These are phyloP conservation scores for Trypanosoma avium DNA, from an alignment of 208 protist species.

Conservation along the genomic window DNA sequence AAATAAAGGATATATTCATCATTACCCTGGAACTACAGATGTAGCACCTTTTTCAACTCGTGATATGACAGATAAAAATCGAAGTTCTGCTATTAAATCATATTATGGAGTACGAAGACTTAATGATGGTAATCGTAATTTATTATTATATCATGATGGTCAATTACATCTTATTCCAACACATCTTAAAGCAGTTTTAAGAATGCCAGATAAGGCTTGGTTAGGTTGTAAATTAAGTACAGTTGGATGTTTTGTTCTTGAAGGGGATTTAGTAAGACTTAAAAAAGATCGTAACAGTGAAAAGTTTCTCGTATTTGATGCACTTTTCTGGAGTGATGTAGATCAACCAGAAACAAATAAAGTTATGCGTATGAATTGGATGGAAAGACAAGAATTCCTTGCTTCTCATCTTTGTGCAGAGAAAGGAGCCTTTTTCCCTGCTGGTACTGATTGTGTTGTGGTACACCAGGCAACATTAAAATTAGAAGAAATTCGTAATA, in stretches of 20 bases:
- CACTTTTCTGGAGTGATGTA: constrained; percentile 72
- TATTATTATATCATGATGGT: constrained; percentile 46
- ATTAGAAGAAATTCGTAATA: constrained; percentile 41
- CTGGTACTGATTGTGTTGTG: constrained; percentile 56
- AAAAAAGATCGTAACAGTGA: constrained; percentile 50
- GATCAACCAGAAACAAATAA: constrained; percentile 40
- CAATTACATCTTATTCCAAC: constrained; percentile 75
- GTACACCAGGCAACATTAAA: constrained; percentile 60
- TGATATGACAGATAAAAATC: constrained; percentile 76
- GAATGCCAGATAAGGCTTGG: constrained; percentile 58
- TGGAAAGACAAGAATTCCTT: constrained; percentile 59
- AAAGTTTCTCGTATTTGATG: constrained; percentile 76
- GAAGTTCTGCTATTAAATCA: constrained; percentile 46
- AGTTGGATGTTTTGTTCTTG: constrained; percentile 61
- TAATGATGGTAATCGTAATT: constrained; percentile 53
- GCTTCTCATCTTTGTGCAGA: constrained; percentile 48
- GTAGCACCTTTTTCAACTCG: constrained; percentile 63
- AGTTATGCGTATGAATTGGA: constrained; percentile 61
- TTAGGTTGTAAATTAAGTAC: constrained; percentile 45
- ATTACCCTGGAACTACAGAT: constrained; percentile 58
- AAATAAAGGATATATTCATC: constrained; percentile 28
- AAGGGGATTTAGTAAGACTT: constrained; percentile 66
- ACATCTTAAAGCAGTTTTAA: constrained; percentile 76
- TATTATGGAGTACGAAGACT: constrained; percentile 70
- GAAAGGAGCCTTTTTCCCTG: constrained; percentile 37